Conservation (phyloP, 1,284 basidiomycete species). For the Boletus sp. region DNA sequence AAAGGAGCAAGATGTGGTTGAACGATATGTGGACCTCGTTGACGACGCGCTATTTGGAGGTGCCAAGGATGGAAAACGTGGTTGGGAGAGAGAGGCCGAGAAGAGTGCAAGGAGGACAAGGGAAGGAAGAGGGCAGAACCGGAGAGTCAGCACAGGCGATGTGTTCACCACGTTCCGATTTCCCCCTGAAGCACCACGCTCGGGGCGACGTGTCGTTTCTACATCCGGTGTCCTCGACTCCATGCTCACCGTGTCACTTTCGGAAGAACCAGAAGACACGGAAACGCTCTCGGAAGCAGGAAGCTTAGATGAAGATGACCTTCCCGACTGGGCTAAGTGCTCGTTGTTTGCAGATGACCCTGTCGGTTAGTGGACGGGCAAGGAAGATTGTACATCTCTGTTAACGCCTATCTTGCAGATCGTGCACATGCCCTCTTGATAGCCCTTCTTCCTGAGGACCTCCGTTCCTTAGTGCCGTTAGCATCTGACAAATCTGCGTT, state of each 20-base stretch:
- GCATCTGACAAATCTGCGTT: constrained; percentile 42
- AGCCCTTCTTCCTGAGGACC: constrained; percentile 42
- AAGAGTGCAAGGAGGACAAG: constrained; percentile 40
- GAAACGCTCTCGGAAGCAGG: constrained; percentile 49
- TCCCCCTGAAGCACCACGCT: constrained; percentile 20
- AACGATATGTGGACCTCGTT: constrained; percentile 64
- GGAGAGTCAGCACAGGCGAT: constrained; percentile 53
- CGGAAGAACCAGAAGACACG: constrained; percentile 59
- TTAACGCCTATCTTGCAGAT: constrained; percentile 36
- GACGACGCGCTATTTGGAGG: constrained; percentile 71
- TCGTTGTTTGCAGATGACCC: constrained; percentile 50
- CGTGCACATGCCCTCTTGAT: constrained; percentile 56
- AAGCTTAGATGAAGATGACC: constrained; percentile 40
- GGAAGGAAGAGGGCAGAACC: constrained; percentile 37
- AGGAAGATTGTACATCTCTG: neutral
- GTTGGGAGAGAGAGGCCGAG: constrained; percentile 53
- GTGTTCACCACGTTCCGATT: constrained; percentile 31
- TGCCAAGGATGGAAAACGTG: constrained; percentile 43
- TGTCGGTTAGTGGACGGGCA: constrained; percentile 44
- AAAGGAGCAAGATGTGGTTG: constrained; percentile 55
- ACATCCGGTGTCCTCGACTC: constrained; percentile 45
- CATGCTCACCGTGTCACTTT: constrained; percentile 44
- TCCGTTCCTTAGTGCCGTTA: constrained; percentile 43
- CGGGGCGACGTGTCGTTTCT: constrained; percentile 48
- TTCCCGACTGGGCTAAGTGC: constrained; percentile 73